phyloP scores from a whole-genome alignment of 768 basidiomycete species.

The Agaricus bisporus region DNA sequence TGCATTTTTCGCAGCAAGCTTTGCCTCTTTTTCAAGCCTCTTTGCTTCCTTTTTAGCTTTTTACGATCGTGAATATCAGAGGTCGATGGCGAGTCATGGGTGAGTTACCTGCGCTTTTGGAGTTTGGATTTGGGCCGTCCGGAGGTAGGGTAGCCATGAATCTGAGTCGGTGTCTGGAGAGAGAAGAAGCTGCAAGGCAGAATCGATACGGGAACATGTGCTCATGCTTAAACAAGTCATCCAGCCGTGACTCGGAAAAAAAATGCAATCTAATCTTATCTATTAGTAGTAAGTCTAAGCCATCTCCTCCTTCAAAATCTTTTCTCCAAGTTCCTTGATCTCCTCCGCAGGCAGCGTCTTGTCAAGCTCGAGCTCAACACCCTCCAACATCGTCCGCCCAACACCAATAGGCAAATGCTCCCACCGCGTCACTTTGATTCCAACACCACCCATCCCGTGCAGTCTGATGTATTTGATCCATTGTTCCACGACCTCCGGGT shows the following conservation, averaged over 20 bases:
- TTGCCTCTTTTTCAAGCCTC: constrained; percentile 72
- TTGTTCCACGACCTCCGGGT: constrained; percentile 67
- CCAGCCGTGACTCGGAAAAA: constrained; percentile 1
- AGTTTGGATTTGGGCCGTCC: constrained; percentile 24
- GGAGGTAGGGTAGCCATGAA: constrained; percentile 2
- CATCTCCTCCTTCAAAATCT: constrained; percentile 25
- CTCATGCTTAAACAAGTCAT: not conserved
- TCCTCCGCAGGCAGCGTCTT: not conserved
- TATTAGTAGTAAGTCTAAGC: not conserved
- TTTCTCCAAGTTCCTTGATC: constrained; percentile 18
- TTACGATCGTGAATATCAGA: constrained; percentile 1
- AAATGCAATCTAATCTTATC: constrained; percentile 8
- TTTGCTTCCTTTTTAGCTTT: constrained; percentile 85
- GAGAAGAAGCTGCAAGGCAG: constrained; percentile 1
- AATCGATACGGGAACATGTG: constrained; percentile 9
- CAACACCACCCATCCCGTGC: constrained; percentile 81
- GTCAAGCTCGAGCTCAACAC: not conserved
- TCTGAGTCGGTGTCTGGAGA: not conserved
- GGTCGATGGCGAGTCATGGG: not conserved
- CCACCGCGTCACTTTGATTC: constrained; percentile 78
- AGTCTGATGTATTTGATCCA: constrained; percentile 76
- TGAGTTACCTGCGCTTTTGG: constrained; percentile 35
- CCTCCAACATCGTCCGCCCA: constrained; percentile 20
- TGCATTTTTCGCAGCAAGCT: constrained; percentile 63
- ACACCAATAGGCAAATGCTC: constrained; percentile 54